A percentile compares a stretch with the other conserved stretches of the same genome.
These are phyloP conservation scores for Alternaria dauci DNA, from an alignment of 2,329 filamentous ascomycete genomes.

Conservation along the genomic window DNA sequence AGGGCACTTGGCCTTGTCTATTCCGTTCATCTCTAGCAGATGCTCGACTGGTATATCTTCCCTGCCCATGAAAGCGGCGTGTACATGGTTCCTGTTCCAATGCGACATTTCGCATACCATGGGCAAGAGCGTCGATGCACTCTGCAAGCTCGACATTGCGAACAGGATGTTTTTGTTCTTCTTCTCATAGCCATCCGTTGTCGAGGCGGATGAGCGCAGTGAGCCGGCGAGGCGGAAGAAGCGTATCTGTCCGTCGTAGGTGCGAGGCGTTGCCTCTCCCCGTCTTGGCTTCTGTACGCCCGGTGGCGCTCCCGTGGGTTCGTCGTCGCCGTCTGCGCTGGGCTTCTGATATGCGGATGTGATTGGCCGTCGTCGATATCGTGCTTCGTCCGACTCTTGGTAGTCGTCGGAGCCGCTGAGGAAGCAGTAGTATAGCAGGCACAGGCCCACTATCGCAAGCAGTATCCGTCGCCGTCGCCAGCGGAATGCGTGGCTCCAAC, in stretches of 20 bases:
- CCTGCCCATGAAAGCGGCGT: conserved; percentile 80
- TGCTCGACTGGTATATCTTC: conserved; percentile 73
- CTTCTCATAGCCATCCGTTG: conserved; percentile 60
- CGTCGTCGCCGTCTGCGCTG: conserved; percentile 16
- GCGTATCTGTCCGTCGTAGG: conserved; percentile 73
- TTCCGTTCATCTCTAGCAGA: conserved; percentile 78
- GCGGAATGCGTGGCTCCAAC: conserved; percentile 42
- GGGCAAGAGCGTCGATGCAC: conserved; percentile 75
- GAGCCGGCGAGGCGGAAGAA: conserved; percentile 72
- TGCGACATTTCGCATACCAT: conserved; percentile 86
- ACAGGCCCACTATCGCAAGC: conserved; percentile 48
- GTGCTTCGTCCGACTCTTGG: not conserved
- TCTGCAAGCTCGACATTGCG: conserved; percentile 76
- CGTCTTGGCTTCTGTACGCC: conserved; percentile 29
- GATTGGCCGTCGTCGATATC: conserved; percentile 12
- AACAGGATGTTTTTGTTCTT: conserved; percentile 80
- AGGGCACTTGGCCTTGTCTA: conserved; percentile 72
- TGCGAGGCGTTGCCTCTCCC: conserved; percentile 28
- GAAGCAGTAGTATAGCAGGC: conserved; percentile 69
- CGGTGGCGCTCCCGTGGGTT: conserved; percentile 39
- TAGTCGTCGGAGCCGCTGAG: conserved; percentile 41
- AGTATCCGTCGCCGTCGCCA: conserved; percentile 61
- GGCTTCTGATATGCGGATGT: conserved; percentile 19
- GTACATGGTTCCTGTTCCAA: conserved; percentile 75
- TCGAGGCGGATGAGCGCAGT: conserved; percentile 65